Conservation (phyloP, 1,139 yeast species). For the Debaryomyces nepalensis region DNA sequence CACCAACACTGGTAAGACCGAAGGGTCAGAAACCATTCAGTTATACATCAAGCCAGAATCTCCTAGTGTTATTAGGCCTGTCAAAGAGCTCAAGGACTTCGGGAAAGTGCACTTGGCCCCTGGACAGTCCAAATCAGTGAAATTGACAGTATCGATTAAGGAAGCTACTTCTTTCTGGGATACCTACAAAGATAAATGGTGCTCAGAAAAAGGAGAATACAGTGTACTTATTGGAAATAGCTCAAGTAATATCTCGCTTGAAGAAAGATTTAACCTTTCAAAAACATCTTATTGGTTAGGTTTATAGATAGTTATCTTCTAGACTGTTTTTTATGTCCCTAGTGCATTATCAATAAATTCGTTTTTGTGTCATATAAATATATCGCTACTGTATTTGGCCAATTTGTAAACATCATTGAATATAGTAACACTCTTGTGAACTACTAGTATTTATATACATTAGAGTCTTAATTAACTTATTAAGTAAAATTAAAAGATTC, state of each 20-base stretch:
- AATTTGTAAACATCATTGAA: slow-evolving; percentile 24
- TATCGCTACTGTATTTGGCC: slow-evolving; percentile 15
- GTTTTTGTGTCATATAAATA: slow-evolving; percentile 14
- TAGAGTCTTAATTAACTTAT: slow-evolving; percentile 4
- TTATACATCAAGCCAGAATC: slow-evolving; percentile 45
- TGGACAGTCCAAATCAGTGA: slow-evolving; percentile 43
- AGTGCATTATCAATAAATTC: too few relatives aligned
- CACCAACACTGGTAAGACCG: slow-evolving; percentile 43
- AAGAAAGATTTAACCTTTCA: slow-evolving; percentile 38
- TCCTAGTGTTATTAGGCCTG: slow-evolving; percentile 52
- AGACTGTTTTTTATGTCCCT: too few relatives aligned
- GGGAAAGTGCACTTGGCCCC: slow-evolving; percentile 50
- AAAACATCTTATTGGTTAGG: slow-evolving; percentile 31
- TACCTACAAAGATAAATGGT: slow-evolving; percentile 53
- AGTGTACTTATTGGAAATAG: slow-evolving; percentile 50
- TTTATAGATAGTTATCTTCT: slow-evolving; percentile 1
- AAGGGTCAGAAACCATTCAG: slow-evolving; percentile 54
- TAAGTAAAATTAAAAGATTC: not conserved
- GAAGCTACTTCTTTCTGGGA: slow-evolving; percentile 62
- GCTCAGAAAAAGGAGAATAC: slow-evolving; percentile 54
- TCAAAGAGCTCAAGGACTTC: slow-evolving; percentile 61
- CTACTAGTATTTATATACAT: slow-evolving; percentile 7
- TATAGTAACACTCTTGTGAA: slow-evolving; percentile 8
- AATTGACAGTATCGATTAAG: slow-evolving; percentile 41
- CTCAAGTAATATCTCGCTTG: slow-evolving; percentile 31